These are phyloP conservation scores for Volvox africanus DNA, from an alignment of 139 green algal genomes.

Conservation along the genomic window DNA sequence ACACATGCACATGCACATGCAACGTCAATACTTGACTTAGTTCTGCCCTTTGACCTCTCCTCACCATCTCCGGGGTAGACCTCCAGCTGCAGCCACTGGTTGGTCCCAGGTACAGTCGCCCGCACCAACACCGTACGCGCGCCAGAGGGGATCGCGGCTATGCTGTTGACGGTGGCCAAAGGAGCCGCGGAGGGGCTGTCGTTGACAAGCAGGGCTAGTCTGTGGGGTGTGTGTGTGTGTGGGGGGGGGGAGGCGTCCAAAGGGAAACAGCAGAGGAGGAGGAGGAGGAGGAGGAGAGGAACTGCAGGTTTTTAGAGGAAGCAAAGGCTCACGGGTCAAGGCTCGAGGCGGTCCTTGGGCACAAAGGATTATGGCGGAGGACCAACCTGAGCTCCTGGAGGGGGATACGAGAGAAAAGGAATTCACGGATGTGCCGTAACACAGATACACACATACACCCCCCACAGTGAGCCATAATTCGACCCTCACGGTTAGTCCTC, in stretches of 20 bases:
- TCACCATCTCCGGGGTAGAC: neutral
- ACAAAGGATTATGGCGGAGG: too few relatives aligned
- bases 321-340: too few relatives aligned
- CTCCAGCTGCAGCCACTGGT: neutral
- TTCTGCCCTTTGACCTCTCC: too few relatives aligned
- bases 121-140: neutral
- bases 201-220: neutral
- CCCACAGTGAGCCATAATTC: neutral
- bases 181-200: neutral
- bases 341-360: too few relatives aligned
- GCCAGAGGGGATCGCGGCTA: neutral
- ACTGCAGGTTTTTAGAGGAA: too few relatives aligned
- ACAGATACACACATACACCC: neutral
- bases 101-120: neutral
- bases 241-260: neutral
- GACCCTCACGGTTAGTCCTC: too few relatives aligned
- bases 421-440: too few relatives aligned
- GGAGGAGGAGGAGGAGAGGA: neutral
- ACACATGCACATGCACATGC: too few relatives aligned
- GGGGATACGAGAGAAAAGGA: too few relatives aligned
- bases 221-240: too few relatives aligned
- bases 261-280: neutral
- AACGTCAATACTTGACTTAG: too few relatives aligned
- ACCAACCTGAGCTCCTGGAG: too few relatives aligned
- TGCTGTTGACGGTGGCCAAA: neutral